Evolutionary conservation across 2,329 filamentous ascomycete genomes (phyloP), one percentile per base, ranked within the genome.

Genomic region (Paecilomyces fulvus): DNA sequence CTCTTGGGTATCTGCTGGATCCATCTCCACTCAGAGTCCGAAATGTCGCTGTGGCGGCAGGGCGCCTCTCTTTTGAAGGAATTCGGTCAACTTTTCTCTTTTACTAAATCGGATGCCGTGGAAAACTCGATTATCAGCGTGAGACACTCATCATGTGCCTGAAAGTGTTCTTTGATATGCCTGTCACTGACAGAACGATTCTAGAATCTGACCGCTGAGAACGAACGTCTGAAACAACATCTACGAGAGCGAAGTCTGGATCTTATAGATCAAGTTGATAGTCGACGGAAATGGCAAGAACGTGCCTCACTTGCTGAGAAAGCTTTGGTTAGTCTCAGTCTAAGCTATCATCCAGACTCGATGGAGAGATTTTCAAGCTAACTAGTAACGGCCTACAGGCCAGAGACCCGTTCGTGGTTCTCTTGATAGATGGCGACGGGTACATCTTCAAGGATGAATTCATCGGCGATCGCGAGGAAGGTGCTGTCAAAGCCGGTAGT

Each of bases 381-480:
- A 23, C 48, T 28, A n/a, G 3, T 28, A 9, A 28, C 8, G 2
- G 9, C 10, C 3, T 21, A 1, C 3, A 49, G 48, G 23, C 53
- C n/a, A 74, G 76, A 20, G 79, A 78, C 57, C 76, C 80, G 0
- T 84, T 83, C 59, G 79, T 80, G 2, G 71, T 84, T 1, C 76
- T 84, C 9, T 68, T 84, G 0, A 69, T 85, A n/a, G 81, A 85
- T 55, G 82, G 80, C 25, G 80, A 85, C 61, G 79, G 79, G 51
- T 83, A 83, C 58, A 63, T 75, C 17, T 78, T 81, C 61, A 70
- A 76, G 31, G 77, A 80, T 33, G 64, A 69, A 20, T 67, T 79
- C 7, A 65, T 80, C 53, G 61, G 64, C 28, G 70, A 70, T 9
- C 73, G 75, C 2, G 73, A 79, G 81, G 81, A 10, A 81, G 82